phyloP scores from a whole-genome alignment of 106 monocot species.

The Dendrobium huoshanense region DNA sequence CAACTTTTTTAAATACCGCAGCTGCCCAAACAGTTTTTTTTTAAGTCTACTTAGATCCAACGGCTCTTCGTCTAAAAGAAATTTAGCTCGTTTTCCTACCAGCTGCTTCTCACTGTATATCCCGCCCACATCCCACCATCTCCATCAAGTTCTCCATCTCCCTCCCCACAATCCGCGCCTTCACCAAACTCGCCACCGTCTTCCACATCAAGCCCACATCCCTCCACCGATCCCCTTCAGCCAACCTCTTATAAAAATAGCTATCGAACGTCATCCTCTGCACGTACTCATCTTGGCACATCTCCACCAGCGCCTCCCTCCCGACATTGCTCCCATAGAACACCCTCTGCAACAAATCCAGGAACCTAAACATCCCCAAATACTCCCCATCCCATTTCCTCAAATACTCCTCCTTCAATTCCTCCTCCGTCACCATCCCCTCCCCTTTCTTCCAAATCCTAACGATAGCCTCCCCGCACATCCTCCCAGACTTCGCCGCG shows the following conservation, averaged over 20 bases:
- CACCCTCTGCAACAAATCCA: conserved; percentile 67
- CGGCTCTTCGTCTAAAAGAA: too few species aligned
- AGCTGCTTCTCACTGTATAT: not conserved
- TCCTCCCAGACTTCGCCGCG: conserved; percentile 74
- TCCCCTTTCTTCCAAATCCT: conserved; percentile 27
- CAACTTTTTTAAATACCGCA: too few species aligned
- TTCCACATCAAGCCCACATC: conserved; percentile 49
- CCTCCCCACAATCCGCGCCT: conserved; percentile 36
- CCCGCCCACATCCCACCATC: too few species aligned
- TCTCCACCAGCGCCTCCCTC: conserved; percentile 83
- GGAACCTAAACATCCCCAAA: conserved; percentile 49
- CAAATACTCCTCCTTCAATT: conserved; percentile 54
- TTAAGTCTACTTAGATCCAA: too few species aligned
- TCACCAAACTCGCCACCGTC: conserved; percentile 39
- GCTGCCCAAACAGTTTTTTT: too few species aligned
- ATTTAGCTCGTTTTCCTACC: not conserved
- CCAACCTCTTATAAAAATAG: conserved; percentile 75
- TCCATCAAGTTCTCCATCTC: conserved; percentile 27
- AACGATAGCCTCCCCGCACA: conserved; percentile 78
- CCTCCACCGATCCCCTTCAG: conserved; percentile 26
- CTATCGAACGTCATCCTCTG: conserved; percentile 87
- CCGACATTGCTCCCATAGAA: conserved; percentile 67
- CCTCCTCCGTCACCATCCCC: conserved; percentile 46
- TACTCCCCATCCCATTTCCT: conserved; percentile 66
- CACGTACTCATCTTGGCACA: conserved; percentile 83